Base-by-base conservation (phyloP, 768 basidiomycete species). In the Rhodotorula toruloides region DNA sequence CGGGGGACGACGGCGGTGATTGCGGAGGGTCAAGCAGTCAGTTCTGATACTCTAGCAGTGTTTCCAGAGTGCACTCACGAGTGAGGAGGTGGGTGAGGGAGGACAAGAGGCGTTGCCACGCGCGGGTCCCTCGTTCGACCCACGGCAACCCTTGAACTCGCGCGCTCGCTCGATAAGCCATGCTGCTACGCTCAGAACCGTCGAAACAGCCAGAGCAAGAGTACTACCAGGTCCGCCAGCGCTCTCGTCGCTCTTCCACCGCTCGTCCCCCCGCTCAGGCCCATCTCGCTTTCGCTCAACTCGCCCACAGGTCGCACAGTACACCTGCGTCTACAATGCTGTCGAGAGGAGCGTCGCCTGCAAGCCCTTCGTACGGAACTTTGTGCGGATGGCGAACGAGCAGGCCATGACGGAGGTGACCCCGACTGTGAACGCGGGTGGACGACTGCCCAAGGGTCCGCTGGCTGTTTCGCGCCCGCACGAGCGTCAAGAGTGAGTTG, bases 331-430 rank as follows among this genome's bases (percentile, higher is more conserved):
- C 50, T 72, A 77, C 49, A 79, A 82, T 64, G 72, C 68, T 22
- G 74, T 68, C 19, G 25, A 63, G 22, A 49, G 47, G 44, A 48
- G 37, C 32, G 71, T 84, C 52, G 82, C 84, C 43, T 91, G 89
- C 75, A 85, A 83, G 74, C 90, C 89, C 11, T 77, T 91, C 50
- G 83, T 86, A 36, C 84, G 90, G 22, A 80, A 91, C 34, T 88
- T 92, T 73, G 80, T 81, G 76, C 79, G 48, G 43, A 10, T 40
- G 21, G 55, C 29, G 8, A 1, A 31, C 27, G 11, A 13, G 17
- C 19, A n/a, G n/a, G n/a, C 27, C 36, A 54, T 68, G 52, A 39
- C 54, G 19, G 68, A 69, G 42, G 49, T 69, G 13, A 65, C 68
- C 40, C 48, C 54, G 3, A 12, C 36, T 37, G 61, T 68, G 19